Evolutionary conservation across 2,329 filamentous ascomycete genomes (phyloP), one percentile per base, ranked within the genome.

Genomic region (Boeremia exigua): DNA sequence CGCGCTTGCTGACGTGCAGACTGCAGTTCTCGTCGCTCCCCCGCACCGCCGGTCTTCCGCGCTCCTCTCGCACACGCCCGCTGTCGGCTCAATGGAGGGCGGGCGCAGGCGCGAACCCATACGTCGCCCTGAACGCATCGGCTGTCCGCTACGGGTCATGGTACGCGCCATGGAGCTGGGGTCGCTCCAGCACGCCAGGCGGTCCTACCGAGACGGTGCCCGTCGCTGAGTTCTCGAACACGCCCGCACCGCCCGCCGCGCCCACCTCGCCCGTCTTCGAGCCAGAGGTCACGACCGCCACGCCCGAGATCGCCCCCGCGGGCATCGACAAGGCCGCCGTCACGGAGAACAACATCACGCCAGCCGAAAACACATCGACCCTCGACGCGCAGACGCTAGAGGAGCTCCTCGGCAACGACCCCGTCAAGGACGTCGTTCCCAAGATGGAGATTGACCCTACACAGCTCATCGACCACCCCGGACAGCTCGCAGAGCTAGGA

Each of bases 401-500:
- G 11, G 62, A 66, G 8, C 42, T 72, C 8, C 66, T 72, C 19
- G 40, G 46, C 33, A 15, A 40, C 8, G 52, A 60, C 8, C 57
- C 63, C 0, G 44, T 61, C 30, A 59, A 64, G 46, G 52, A 63
- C 29, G 17, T 53, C 4, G 45, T 64, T n/a, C 50, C 62, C 34
- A 54, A 50, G 23, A 48, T 57, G 5, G 54, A 69, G 12, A 52
- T 68, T 9, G 71, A 75, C 36, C 65, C 81, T 38, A 81, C 86
- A 57, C 78, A 83, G 59, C 84, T 92, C 60, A 86, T 89, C 32
- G 89, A 94, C 69, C 81, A 86, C 46, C 85, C 96, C 55, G 95
- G 95, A 59, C 97, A 93, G 70, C 80, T 99, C 55, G 86, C 90
- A 65, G 83, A 86, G 6, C 81, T 98, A 10, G 95, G 95, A 3